phyloP scores from a whole-genome alignment of 345 rosid species.

The Laguncularia racemosa region DNA sequence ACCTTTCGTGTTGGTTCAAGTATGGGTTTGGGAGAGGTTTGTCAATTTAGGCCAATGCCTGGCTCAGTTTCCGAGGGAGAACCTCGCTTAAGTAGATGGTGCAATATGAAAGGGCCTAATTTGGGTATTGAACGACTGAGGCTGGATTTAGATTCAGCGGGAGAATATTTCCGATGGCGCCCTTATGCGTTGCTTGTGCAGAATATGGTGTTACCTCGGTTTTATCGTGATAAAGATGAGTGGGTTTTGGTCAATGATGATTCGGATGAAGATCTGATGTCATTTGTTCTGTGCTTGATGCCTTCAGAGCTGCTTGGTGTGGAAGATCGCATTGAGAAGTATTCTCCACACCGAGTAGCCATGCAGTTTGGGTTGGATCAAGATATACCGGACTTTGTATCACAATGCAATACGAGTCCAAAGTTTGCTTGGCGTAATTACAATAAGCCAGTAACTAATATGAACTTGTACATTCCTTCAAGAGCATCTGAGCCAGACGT shows the following conservation, averaged over 20 bases:
- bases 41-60: constrained; percentile 18
- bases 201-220: neutral
- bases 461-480: constrained; percentile 31
- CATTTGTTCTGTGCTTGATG: constrained; percentile 15
- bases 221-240: constrained; percentile 8
- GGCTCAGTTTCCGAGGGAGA: constrained; percentile 13
- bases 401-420: constrained; percentile 5
- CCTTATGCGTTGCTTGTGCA: constrained; percentile 12
- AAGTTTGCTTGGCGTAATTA: constrained; percentile 30
- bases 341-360: constrained; percentile 44
- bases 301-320: constrained; percentile 34
- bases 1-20: constrained; percentile 25
- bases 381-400: constrained; percentile 25
- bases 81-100: constrained; percentile 32
- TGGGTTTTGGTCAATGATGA: too few species aligned
- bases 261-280: too few species aligned
- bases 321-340: constrained; percentile 16
- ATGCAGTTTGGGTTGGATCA: constrained; percentile 63
- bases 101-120: constrained; percentile 1
- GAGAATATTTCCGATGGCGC: constrained; percentile 17
- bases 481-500: constrained; percentile 17
- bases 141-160: constrained; percentile 17
- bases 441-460: constrained; percentile 25
- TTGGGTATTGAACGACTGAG: constrained; percentile 10
- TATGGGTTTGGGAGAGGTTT: constrained; percentile 44